phyloP scores from a whole-genome alignment of 805 yeast genomes.

The Wilhelminamyces savonicus region DNA sequence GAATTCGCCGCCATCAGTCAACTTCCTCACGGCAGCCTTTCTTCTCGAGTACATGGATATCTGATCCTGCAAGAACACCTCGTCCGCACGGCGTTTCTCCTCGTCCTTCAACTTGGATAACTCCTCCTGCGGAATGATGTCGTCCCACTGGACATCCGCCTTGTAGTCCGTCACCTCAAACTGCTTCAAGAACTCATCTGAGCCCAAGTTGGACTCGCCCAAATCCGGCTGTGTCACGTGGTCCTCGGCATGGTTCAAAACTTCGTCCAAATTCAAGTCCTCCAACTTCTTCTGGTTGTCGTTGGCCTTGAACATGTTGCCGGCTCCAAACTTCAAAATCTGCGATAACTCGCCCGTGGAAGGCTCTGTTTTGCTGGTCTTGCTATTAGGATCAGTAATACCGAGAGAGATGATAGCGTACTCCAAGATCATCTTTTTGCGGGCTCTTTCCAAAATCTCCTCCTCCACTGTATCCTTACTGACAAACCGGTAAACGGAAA shows the following conservation, averaged over 20 bases:
- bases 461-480: conserved; percentile 98
- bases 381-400: conserved; percentile 68
- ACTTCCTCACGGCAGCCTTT: conserved; percentile 62
- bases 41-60: conserved; percentile 81
- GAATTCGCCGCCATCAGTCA: conserved; percentile 30
- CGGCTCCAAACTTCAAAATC: conserved; percentile 96
- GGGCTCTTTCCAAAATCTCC: conserved; percentile 91
- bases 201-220: conserved; percentile 97
- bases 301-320: conserved; percentile 92
- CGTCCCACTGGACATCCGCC: conserved; percentile 99
- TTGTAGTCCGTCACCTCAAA: conserved; percentile 98
- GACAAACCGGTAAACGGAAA: conserved; percentile 95
- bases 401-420: conserved; percentile 97
- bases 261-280: conserved; percentile 92
- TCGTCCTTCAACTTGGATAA: conserved; percentile 83
- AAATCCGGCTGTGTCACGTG: conserved; percentile 93
- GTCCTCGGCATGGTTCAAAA: conserved; percentile 93
- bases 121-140: conserved; percentile 94
- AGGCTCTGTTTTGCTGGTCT: conserved; percentile 64
- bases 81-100: conserved; percentile 81
- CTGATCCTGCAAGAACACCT: conserved; percentile 81
- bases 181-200: conserved; percentile 94
- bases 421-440: conserved; percentile 96
- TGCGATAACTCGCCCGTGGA: conserved; percentile 80
- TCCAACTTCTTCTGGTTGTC: conserved; percentile 95